phyloP scores from a whole-genome alignment of 2,329 filamentous ascomycete genomes.

The Mariannaea elegans region DNA sequence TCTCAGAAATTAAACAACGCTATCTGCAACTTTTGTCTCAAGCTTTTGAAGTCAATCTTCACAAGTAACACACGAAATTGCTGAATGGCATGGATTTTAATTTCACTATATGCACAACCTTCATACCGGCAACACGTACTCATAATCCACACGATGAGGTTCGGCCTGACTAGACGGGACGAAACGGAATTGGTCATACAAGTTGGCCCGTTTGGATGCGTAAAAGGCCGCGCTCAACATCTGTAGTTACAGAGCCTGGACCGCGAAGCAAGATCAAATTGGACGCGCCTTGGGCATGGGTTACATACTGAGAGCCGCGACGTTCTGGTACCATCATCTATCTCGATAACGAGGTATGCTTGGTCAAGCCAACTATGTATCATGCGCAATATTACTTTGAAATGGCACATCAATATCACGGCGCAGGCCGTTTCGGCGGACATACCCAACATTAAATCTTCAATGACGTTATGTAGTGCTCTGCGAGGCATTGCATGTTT shows the following conservation, averaged over 20 bases:
- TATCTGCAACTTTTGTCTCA: too few species aligned
- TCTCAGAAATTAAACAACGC: too few species aligned
- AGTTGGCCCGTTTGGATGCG: background rate
- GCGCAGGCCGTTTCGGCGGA: background rate
- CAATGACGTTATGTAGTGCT: background rate
- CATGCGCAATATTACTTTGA: background rate
- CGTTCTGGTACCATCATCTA: background rate
- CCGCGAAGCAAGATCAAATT: background rate
- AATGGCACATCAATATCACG: background rate
- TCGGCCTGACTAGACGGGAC: too few species aligned
- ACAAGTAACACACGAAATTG: too few species aligned
- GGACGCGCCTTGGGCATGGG: background rate
- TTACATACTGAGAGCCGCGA: background rate
- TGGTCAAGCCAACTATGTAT: background rate
- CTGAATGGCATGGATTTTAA: too few species aligned
- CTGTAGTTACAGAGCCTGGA: background rate
- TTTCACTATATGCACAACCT: too few species aligned
- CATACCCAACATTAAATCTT: background rate
- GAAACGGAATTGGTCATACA: too few species aligned
- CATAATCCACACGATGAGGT: too few species aligned
- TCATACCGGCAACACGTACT: too few species aligned
- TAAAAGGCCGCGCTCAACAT: background rate
- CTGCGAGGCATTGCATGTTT: background rate
- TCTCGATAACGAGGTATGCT: background rate
- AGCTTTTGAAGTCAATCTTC: too few species aligned